Conservation (phyloP, 2,329 filamentous ascomycete genomes). For the Neopestalotiopsis sp. region DNA sequence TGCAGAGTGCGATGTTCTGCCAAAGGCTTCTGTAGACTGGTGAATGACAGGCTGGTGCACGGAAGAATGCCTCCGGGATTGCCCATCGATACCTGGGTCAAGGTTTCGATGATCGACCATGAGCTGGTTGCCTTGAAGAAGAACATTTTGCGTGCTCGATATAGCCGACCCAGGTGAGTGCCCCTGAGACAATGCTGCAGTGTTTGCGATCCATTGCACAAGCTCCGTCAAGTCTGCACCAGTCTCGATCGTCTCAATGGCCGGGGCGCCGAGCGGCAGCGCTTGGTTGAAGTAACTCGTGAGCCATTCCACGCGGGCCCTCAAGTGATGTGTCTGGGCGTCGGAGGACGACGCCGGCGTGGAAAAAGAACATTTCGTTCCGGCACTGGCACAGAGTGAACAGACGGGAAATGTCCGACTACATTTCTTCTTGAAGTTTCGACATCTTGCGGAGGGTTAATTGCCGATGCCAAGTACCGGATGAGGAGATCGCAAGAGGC, state of each 20-base stretch:
- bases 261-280: slow-evolving; percentile 30
- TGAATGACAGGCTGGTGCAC: slow-evolving; percentile 14
- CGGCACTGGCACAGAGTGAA: slow-evolving; percentile 44
- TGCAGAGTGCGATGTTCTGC: neutral
- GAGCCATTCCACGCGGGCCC: slow-evolving; percentile 47
- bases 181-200: slow-evolving; percentile 18
- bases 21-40: slow-evolving; percentile 12
- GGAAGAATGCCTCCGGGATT: slow-evolving; percentile 3
- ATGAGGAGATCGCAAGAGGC: neutral
- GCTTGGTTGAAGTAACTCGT: slow-evolving; percentile 41
- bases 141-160: slow-evolving; percentile 4
- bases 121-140: slow-evolving; percentile 14
- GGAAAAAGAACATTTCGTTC: slow-evolving; percentile 44
- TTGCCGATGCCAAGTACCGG: neutral
- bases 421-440: slow-evolving; percentile 52
- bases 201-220: slow-evolving; percentile 18
- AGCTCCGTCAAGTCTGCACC: slow-evolving; percentile 35
- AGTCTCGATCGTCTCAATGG: slow-evolving; percentile 44
- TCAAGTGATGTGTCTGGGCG: slow-evolving; percentile 43
- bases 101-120: slow-evolving; percentile 19
- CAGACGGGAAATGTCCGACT: slow-evolving; percentile 47
- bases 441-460: slow-evolving; percentile 37
- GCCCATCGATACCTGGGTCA: slow-evolving; percentile 17
- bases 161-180: slow-evolving; percentile 18
- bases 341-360: slow-evolving; percentile 35